Evolutionary conservation across 2,329 filamentous ascomycete species (phyloP), one percentile per base, ranked within the genome.

Genomic region (Leptodontidium sp.): DNA sequence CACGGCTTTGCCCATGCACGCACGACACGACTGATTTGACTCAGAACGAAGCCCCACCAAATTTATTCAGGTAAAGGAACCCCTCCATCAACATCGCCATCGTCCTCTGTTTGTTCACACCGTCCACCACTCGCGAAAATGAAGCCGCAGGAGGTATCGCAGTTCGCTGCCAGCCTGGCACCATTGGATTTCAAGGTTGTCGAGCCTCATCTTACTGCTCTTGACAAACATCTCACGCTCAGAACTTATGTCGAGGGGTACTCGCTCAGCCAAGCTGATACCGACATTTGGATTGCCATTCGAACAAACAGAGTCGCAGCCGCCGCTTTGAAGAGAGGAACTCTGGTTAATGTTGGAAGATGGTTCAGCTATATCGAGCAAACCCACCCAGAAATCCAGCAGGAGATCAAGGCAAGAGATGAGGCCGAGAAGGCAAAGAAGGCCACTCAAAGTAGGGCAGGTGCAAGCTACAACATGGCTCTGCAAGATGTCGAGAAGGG

Each of bases 321-420:
- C 73, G 89, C 92, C 4, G 93, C 92, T 74, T 86, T 97, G 75
- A 92, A 93, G 82, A 93, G 93, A 81, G 92, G 90, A 55, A 83
- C 88, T 35, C 88, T 95, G 74, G 84, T 87, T 68, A 97, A 96
- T 80, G 81, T 97, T 70, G 88, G 88, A 65, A 88, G 95, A 73
- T 98, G 95, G 95, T 97, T 94, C 81, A 87, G 85, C 76, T 97
- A 91, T 79, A 85, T 98, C 74, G 93, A 97, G 80, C 88, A 93
- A 75, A 88, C 87, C 47, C 92, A 94, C 80, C 91, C 91, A 17
- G 93, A 94, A 85, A 88, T 93, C 68, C 86, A 90, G 77, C 82
- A 84, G 73, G 90, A 91, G 68, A 85, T 93, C 74, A 93, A 93
- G 77, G 84, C 86, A 12, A 84, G 91, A 76, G 91, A 91, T 75